Percentiles rank a stretch among this genome's conserved stretches.
Conservation (phyloP, 2,329 filamentous ascomycete species). For the Xylaria sp. region DNA sequence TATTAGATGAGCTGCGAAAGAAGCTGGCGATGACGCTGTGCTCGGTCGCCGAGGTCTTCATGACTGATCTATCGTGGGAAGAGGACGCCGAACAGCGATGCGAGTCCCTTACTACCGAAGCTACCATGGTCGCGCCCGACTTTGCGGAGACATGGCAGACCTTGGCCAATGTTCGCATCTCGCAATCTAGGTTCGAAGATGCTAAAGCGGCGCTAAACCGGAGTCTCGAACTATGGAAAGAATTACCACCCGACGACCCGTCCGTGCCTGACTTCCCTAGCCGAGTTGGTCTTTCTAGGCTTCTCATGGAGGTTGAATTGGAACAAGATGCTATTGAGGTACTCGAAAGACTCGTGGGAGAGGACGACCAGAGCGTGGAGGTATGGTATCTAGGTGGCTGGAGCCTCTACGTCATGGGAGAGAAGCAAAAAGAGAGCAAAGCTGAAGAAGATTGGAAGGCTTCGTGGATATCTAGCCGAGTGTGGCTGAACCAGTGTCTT, state of each 20-base stretch:
- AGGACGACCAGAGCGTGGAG: conserved; percentile 95
- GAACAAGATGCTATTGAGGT: conserved; percentile 87
- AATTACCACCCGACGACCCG: conserved; percentile 76
- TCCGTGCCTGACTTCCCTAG: conserved; percentile 86
- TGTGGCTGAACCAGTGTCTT: conserved; percentile 85
- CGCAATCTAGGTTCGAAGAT: conserved; percentile 81
- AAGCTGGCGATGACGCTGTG: conserved; percentile 93
- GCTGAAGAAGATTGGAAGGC: conserved; percentile 64
- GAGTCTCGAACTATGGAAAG: conserved; percentile 85
- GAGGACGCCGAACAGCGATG: conserved; percentile 88
- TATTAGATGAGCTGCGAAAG: conserved; percentile 74
- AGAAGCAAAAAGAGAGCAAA: conserved; percentile 68
- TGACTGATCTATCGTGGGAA: conserved; percentile 97
- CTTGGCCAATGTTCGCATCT: conserved; percentile 91
- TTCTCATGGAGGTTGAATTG: conserved; percentile 91
- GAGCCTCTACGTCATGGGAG: conserved; percentile 83
- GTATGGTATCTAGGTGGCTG: conserved; percentile 97
- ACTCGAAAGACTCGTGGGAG: conserved; percentile 81
- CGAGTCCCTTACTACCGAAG: conserved; percentile 89
- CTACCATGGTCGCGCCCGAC: conserved; percentile 82
- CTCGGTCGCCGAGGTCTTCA: conserved; percentile 95
- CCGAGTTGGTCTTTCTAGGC: conserved; percentile 81
- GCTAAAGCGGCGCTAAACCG: conserved; percentile 80
- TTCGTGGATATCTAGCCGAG: conserved; percentile 77
- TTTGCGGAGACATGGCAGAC: conserved; percentile 94